Evolutionary conservation across 768 basidiomycete genomes (phyloP).

Genomic region (Suillus discolor): DNA sequence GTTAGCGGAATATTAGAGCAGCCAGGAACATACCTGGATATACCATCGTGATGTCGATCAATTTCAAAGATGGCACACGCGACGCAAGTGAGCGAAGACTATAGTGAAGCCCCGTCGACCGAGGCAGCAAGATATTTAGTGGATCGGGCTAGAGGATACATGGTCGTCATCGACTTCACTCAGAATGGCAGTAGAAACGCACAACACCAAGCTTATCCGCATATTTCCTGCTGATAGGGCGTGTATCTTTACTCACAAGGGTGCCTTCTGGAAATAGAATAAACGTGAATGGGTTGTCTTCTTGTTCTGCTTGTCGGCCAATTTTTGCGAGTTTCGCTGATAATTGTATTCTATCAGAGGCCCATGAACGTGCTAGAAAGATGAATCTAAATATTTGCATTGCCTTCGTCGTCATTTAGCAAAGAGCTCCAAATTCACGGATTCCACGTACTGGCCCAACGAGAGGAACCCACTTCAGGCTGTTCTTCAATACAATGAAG

Average conservation of each 20-base stretch:
- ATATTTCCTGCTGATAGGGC: conserved; percentile 83
- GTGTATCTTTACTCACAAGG: conserved; percentile 83
- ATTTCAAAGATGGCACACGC: conserved; percentile 70
- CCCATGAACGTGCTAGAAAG: conserved; percentile 91
- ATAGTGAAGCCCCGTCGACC: conserved; percentile 89
- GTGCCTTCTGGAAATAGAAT: conserved; percentile 97
- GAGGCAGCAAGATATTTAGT: conserved; percentile 80
- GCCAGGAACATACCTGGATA: conserved; percentile 70
- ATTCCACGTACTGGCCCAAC: conserved; percentile 75
- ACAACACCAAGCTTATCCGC: conserved; percentile 90
- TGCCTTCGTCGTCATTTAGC: conserved; percentile 46
- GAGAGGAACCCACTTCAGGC: conserved; percentile 83
- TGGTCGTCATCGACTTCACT: conserved; percentile 14
- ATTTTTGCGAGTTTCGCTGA: conserved; percentile 66
- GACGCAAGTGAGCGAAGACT: conserved; percentile 81
- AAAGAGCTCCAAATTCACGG: conserved; percentile 2
- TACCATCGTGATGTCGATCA: conserved; percentile 90
- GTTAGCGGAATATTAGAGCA: conserved; percentile 1
- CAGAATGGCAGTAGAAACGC: conserved; percentile 37
- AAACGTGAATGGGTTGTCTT: conserved; percentile 75
- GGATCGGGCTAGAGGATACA: conserved; percentile 64
- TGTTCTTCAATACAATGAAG: conserved; percentile 91
- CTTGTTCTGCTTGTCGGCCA: conserved; percentile 66
- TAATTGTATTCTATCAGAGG: conserved; percentile 73
- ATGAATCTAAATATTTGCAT: conserved; percentile 97